Evolutionary conservation across 2,329 filamentous ascomycete genomes (phyloP).

Genomic region (Bimuria novae-zelandiae): DNA sequence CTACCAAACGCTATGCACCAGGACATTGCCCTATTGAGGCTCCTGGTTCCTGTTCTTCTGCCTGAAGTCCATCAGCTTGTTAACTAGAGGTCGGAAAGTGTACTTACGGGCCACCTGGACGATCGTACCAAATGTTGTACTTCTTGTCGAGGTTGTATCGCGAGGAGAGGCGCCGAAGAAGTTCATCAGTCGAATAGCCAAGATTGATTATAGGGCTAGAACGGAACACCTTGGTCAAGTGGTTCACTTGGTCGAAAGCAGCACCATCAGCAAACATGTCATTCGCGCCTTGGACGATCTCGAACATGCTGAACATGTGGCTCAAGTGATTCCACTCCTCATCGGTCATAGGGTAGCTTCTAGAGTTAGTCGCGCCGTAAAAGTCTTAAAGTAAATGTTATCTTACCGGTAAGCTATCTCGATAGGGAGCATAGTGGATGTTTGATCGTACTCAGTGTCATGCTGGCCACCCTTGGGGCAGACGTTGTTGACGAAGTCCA

Average conservation of each 20-base stretch:
- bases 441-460: background rate
- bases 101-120: background rate
- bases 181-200: background rate
- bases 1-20: too few relatives aligned
- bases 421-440: background rate
- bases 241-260: slow-evolving; percentile 1
- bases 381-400: background rate
- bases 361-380: background rate
- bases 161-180: background rate
- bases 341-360: background rate
- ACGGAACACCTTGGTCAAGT: too few relatives aligned
- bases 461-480: background rate
- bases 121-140: background rate
- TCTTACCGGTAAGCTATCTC: background rate
- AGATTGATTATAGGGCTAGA: too few relatives aligned
- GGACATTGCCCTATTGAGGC: too few relatives aligned
- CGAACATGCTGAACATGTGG: background rate
- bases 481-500: background rate
- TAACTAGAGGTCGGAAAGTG: background rate
- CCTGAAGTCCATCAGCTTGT: background rate
- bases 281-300: background rate
- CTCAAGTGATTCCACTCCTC: background rate
- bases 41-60: background rate
- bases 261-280: background rate
- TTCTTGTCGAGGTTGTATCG: background rate